Evolutionary conservation across 306 rosid species (phyloP).

Genomic region (Urtica urens): DNA sequence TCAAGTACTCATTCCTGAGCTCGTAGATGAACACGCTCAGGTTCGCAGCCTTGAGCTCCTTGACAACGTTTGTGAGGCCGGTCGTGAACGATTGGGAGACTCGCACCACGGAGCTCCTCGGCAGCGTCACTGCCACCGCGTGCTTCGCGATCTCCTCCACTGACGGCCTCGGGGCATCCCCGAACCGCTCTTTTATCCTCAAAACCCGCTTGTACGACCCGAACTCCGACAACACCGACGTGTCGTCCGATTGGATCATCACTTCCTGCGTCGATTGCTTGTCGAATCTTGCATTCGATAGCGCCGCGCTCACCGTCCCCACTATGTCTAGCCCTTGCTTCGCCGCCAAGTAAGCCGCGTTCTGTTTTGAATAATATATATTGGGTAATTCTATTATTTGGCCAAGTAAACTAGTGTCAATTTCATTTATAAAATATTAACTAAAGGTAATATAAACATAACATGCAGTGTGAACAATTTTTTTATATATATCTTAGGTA

Average conservation of each 20-base stretch:
- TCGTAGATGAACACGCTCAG: conserved; percentile 35
- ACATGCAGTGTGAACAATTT: too few relatives aligned
- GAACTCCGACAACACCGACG: conserved; percentile 64
- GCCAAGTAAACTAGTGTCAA: too few relatives aligned
- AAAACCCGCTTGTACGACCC: conserved; percentile 44
- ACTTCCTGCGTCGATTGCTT: conserved; percentile 55
- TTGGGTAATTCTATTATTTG: too few relatives aligned
- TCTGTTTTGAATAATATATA: too few relatives aligned
- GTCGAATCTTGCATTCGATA: conserved; percentile 61
- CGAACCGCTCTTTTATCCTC: conserved; percentile 15
- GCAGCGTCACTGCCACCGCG: conserved; percentile 53
- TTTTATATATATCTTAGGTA: too few relatives aligned
- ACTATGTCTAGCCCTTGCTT: conserved; percentile 67
- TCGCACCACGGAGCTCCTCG: conserved; percentile 16
- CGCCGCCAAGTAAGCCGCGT: conserved; percentile 74
- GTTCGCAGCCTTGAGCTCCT: conserved; percentile 48
- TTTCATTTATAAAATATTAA: too few relatives aligned
- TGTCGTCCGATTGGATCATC: conserved; percentile 69
- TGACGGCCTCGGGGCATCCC: conserved; percentile 30
- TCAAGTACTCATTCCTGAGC: conserved; percentile 51
- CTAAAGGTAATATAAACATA: too few relatives aligned
- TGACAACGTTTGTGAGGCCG: conserved; percentile 29
- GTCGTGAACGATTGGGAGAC: conserved; percentile 15
- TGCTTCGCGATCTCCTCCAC: conserved; percentile 54
- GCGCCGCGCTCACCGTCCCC: conserved; percentile 32